phyloP scores from a whole-genome alignment of 805 yeast genomes.

The Ogataea paraovalis region DNA sequence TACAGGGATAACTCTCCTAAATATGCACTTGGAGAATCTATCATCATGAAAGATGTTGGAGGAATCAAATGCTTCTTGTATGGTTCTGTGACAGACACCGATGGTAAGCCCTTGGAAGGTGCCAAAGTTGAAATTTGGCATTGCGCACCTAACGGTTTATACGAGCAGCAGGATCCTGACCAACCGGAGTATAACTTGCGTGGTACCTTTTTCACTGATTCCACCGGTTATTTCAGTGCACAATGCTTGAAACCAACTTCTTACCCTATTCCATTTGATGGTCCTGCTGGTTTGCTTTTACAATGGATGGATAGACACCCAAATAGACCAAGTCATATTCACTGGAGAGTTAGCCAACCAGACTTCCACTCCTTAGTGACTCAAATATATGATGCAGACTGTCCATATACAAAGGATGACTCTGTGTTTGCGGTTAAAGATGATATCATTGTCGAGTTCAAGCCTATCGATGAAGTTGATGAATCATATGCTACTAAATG shows the following conservation, averaged over 20 bases:
- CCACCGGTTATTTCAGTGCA: constrained; percentile 26
- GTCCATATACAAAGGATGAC: constrained; percentile 30
- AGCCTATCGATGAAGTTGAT: constrained; percentile 19
- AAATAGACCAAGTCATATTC: constrained; percentile 34
- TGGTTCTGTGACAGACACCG: constrained; percentile 26
- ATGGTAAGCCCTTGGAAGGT: constrained; percentile 30
- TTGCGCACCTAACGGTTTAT: constrained; percentile 35
- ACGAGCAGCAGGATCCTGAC: constrained; percentile 35
- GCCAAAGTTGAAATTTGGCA: constrained; percentile 35
- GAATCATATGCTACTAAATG: constrained; percentile 6
- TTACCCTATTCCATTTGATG: constrained; percentile 38
- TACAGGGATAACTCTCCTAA: constrained; percentile 30
- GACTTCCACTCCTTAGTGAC: constrained; percentile 31
- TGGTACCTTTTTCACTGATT: constrained; percentile 30
- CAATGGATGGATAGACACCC: constrained; percentile 35
- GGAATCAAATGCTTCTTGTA: constrained; percentile 28
- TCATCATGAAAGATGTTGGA: constrained; percentile 31
- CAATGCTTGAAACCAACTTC: constrained; percentile 33
- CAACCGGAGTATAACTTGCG: constrained; percentile 33
- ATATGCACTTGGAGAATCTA: constrained; percentile 30
- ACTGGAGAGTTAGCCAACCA: constrained; percentile 26
- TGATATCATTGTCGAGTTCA: constrained; percentile 26
- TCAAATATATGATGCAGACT: constrained; percentile 30
- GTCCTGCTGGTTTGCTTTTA: constrained; percentile 35
- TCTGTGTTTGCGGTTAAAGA: constrained; percentile 36